These are phyloP conservation scores for Ophiostoma ips DNA, from an alignment of 2,329 filamentous ascomycete species.

Conservation along the genomic window DNA sequence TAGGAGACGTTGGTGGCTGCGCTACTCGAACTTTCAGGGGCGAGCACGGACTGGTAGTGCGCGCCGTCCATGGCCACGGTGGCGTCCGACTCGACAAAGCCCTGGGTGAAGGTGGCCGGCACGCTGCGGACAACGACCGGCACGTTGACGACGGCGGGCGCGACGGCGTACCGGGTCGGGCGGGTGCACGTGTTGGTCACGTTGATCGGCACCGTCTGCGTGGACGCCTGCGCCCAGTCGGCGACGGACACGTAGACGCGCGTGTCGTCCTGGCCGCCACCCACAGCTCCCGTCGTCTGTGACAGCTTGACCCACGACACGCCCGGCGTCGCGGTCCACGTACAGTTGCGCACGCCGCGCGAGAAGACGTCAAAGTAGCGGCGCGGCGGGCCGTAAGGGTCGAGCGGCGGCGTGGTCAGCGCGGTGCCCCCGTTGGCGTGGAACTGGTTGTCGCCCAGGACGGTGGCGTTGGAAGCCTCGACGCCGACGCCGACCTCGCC, in stretches of 20 bases:
- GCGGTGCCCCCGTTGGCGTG: constrained; percentile 40
- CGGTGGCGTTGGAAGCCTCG: constrained; percentile 51
- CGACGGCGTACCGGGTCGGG: constrained; percentile 28
- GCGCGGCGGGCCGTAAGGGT: constrained; percentile 39
- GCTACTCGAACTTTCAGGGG: constrained; percentile 14
- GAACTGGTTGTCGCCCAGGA: constrained; percentile 52
- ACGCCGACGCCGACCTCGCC: constrained; percentile 50
- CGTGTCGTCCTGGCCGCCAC: constrained; percentile 30
- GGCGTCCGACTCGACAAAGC: constrained; percentile 50
- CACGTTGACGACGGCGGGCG: constrained; percentile 34
- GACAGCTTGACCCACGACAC: constrained; percentile 38
- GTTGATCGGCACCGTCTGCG: constrained; percentile 36
- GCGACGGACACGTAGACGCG: constrained; percentile 41
- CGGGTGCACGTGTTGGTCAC: constrained; percentile 32
- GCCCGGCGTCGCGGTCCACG: constrained; percentile 36
- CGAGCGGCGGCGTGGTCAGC: constrained; percentile 39
- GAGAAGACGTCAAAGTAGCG: constrained; percentile 53
- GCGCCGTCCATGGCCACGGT: constrained; percentile 40
- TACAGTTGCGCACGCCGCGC: constrained; percentile 38
- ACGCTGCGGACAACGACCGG: constrained; percentile 37
- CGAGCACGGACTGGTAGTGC: constrained; percentile 34
- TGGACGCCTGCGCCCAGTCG: constrained; percentile 36
- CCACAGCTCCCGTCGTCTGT: constrained; percentile 34
- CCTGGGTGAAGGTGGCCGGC: constrained; percentile 36
- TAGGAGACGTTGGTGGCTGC: constrained; percentile 28